Evolutionary conservation across 768 basidiomycete species (phyloP), one percentile per base, ranked within the genome.

Genomic region (Xerocomellus intermedius): DNA sequence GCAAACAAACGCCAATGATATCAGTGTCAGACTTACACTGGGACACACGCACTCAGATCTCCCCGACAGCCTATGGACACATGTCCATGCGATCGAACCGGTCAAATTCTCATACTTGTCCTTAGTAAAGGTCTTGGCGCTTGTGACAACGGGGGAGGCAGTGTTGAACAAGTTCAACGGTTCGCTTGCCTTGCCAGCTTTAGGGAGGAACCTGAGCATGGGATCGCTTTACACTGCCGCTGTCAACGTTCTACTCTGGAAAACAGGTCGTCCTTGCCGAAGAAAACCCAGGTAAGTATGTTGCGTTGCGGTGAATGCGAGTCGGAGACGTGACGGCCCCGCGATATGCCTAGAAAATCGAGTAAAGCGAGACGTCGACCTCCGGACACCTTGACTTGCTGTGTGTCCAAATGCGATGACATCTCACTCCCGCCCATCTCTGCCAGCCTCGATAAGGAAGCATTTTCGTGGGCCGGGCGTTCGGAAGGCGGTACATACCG

Each of bases 1-100:
- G 48, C 24, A 64, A 53, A 60, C 39, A 63, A 17, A 53, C 5
- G 21, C 58, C 61, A 64, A 43, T 55, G 47, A 64, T 63, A 64
- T n/a, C 35, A 52, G 14, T 16, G 13, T 44, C 44, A 42, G 32
- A 28, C 41, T 36, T 16, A 42, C 6, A 8, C 17, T 37, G 37
- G 17, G 8, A 37, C 50, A 14, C 50, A 32, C 36, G 26, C 36
- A 35, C 44, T 35, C 44, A 49, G 35, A 8, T 36, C 35, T 16
- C 35, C 17, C 5, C 33, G 35, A 52, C 30, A 30, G 30, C 30
- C 30, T 7, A 5, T 26, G 5, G 5, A 5, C 5, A 26, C 26
- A 26, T 37, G 36, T 21, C 52, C 49, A 37, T 22, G 32, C 22
- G 50, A 37, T 48, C 43, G 30, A 60, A 43, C 51, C 54, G 38